phyloP scores from a whole-genome alignment of 176 grass and related monocot genomes.

The Ensete ventricosum region DNA sequence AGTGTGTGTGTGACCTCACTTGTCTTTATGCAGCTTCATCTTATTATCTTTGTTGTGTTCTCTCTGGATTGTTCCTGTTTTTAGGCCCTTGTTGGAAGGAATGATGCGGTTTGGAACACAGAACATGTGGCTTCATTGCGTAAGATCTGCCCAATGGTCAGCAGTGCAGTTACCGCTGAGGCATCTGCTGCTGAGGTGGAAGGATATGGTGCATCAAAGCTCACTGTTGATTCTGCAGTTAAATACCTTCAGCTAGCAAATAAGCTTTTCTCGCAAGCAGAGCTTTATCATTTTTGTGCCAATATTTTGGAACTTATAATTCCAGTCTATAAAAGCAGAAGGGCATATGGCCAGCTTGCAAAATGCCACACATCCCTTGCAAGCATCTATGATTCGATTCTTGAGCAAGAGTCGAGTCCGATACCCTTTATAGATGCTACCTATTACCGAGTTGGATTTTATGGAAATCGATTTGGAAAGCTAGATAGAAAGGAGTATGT shows the following conservation, averaged over 20 bases:
- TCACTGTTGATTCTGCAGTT: constrained; percentile 87
- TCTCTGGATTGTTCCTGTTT: constrained; percentile 15
- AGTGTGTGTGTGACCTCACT: background rate
- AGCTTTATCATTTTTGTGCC: constrained; percentile 90
- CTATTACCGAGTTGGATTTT: constrained; percentile 95
- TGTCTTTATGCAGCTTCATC: background rate
- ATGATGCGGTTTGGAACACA: constrained; percentile 86
- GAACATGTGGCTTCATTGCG: constrained; percentile 72
- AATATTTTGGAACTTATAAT: constrained; percentile 96
- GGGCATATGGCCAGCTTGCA: constrained; percentile 81
- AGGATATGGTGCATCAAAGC: constrained; percentile 95
- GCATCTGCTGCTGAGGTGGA: constrained; percentile 90
- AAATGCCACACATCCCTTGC: constrained; percentile 93
- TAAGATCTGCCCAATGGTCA: constrained; percentile 92
- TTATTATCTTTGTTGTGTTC: constrained; percentile 10
- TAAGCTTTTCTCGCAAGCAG: constrained; percentile 87
- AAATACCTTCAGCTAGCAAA: constrained; percentile 97
- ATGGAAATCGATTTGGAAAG: constrained; percentile 82
- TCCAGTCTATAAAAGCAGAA: constrained; percentile 93
- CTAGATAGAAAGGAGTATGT: constrained; percentile 88
- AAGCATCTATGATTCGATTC: constrained; percentile 87
- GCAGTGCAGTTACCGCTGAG: constrained; percentile 63
- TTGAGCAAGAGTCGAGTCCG: constrained; percentile 93
- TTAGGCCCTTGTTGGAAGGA: constrained; percentile 95
- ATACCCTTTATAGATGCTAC: constrained; percentile 97